phyloP scores from a whole-genome alignment of 225 moss, liverwort and hornwort genomes.

The Marchantia paleacea region DNA sequence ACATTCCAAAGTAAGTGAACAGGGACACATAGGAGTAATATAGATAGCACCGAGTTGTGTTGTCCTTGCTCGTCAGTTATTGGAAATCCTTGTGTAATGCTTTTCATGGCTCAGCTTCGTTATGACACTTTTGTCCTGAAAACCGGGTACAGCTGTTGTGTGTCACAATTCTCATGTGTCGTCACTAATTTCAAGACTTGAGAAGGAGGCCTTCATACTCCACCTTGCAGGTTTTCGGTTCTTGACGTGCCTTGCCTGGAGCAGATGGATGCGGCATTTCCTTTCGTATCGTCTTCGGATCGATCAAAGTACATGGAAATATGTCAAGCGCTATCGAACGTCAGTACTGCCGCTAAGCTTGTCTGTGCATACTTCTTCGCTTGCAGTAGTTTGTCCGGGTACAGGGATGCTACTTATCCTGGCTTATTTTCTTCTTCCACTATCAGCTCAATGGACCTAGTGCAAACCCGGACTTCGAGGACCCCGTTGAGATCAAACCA shows the following conservation, averaged over 20 bases:
- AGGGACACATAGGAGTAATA: no score
- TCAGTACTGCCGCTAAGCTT: constrained; percentile 5
- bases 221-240: not conserved
- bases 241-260: not conserved
- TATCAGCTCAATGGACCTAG: not conserved
- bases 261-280: constrained; percentile 18
- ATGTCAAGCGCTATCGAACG: constrained; percentile 16
- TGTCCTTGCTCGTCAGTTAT: no score
- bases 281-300: constrained; percentile 16
- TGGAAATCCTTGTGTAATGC: no score
- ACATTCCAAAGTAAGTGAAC: no score
- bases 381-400: not conserved
- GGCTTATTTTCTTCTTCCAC: not conserved
- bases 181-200: no score
- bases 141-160: no score
- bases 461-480: not conserved
- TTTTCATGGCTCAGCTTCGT: no score
- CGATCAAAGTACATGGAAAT: constrained; percentile 18
- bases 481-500: not conserved
- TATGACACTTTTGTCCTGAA: no score
- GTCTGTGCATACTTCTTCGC: not conserved
- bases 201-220: not conserved
- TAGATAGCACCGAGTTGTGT: no score
- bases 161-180: no score
- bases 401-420: not conserved